Evolutionary conservation across 2,329 filamentous ascomycete species (phyloP).

Genomic region (Pseudonectria foliicola): DNA sequence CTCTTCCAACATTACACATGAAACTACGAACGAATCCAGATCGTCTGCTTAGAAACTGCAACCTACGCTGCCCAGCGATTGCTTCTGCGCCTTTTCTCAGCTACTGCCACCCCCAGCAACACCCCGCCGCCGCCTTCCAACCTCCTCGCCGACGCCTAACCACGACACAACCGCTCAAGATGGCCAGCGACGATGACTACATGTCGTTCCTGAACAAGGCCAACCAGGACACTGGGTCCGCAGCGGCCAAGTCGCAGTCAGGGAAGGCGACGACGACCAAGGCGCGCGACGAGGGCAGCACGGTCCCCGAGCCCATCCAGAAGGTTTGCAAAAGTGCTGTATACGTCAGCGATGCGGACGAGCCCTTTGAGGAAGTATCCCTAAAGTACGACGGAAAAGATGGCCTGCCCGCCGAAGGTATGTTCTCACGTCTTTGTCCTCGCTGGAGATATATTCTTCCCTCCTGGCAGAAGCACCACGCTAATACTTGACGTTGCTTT

Average conservation of each 20-base stretch:
- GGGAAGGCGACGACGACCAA: slow-evolving; percentile 37
- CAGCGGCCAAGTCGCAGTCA: slow-evolving; percentile 12
- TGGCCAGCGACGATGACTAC: slow-evolving; percentile 78
- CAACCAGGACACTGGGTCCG: slow-evolving; percentile 58
- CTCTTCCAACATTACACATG: background rate
- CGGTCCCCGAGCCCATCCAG: slow-evolving; percentile 54
- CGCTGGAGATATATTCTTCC: background rate
- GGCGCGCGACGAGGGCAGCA: slow-evolving; percentile 43
- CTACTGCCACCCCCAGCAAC: no score
- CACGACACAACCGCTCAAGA: slow-evolving; percentile 28
- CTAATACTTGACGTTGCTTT: no score
- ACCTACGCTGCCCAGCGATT: no score
- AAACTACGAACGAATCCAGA: no score
- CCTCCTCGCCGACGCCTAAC: slow-evolving; percentile 11
- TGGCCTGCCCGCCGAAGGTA: slow-evolving; percentile 55
- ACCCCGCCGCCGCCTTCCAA: slow-evolving; percentile 2
- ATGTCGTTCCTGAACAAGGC: slow-evolving; percentile 80
- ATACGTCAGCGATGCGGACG: slow-evolving; percentile 77
- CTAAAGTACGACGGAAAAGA: slow-evolving; percentile 50
- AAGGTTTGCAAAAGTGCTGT: slow-evolving; percentile 46
- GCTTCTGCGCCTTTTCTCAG: background rate
- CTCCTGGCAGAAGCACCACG: background rate
- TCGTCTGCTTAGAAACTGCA: no score
- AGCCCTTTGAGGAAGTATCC: slow-evolving; percentile 73
- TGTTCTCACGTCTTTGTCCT: slow-evolving; percentile 17